Evolutionary conservation across 345 rosid species (phyloP).

Genomic region (Ailanthus altissimus): DNA sequence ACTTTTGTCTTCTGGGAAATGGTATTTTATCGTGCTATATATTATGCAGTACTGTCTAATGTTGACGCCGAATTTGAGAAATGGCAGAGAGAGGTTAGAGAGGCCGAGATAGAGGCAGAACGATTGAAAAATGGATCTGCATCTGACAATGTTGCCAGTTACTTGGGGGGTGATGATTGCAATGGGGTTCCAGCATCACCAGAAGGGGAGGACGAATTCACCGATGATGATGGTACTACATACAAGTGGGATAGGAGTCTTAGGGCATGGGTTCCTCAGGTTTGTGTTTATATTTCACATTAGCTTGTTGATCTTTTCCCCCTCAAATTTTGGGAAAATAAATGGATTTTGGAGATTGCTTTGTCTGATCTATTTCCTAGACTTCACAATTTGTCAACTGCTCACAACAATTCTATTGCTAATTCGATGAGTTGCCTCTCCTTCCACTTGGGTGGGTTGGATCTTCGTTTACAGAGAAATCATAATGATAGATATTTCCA

Average conservation of each 20-base stretch:
- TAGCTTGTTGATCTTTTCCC: not conserved
- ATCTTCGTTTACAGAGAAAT: not conserved
- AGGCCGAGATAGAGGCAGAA: conserved; percentile 69
- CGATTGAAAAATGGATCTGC: conserved; percentile 50
- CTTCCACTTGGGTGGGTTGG: not conserved
- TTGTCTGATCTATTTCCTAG: not conserved
- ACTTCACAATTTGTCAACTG: not conserved
- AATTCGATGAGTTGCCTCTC: not conserved
- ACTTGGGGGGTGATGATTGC: conserved; percentile 35
- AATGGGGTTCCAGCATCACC: conserved; percentile 63
- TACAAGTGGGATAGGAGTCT: conserved; percentile 80
- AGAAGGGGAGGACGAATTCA: conserved; percentile 89
- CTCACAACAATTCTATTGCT: not conserved
- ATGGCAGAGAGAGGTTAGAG: conserved; percentile 80
- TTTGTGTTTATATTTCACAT: conserved; percentile 35
- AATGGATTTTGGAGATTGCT: not conserved
- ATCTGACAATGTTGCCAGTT: conserved; percentile 32
- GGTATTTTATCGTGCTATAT: conserved; percentile 33
- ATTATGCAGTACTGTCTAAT: conserved; percentile 47
- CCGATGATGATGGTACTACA: conserved; percentile 70
- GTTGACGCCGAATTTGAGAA: conserved; percentile 78
- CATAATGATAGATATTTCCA: not conserved
- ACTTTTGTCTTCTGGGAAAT: not conserved
- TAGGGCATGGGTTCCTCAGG: conserved; percentile 97
- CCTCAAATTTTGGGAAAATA: not conserved